Percentiles rank a stretch among this genome's conserved stretches.
Conservation (phyloP, 2,329 filamentous ascomycete species). For the Scopulariopsis brevicaulis region DNA sequence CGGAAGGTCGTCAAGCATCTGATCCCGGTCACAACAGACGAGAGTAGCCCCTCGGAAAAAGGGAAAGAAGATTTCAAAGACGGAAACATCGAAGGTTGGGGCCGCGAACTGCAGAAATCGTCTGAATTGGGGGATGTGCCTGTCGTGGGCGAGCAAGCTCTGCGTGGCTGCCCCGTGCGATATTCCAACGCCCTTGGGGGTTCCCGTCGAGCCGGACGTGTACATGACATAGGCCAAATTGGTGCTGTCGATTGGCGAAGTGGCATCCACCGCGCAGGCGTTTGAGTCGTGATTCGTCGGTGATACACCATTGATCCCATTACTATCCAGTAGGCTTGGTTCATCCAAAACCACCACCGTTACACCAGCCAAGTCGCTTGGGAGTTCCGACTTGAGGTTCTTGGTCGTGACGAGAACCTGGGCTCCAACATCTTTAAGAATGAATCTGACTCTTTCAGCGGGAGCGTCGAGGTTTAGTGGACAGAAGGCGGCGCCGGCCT, state of each 20-base stretch:
- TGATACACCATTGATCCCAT: not conserved
- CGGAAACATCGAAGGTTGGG: conserved; percentile 86
- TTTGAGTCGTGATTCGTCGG: not conserved
- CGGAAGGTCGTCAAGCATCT: conserved; percentile 67
- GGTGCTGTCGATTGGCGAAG: not conserved
- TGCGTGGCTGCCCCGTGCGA: conserved; percentile 74
- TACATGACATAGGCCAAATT: conserved; percentile 80
- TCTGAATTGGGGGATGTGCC: conserved; percentile 61
- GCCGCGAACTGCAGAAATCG: conserved; percentile 87
- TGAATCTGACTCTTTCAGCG: conserved; percentile 65
- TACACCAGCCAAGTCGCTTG: conserved; percentile 10
- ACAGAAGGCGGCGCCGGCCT: conserved; percentile 76
- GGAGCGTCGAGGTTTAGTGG: conserved; percentile 73
- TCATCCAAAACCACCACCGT: conserved; percentile 25
- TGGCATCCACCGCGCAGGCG: not conserved
- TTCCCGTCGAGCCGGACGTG: conserved; percentile 81
- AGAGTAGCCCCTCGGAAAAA: conserved; percentile 63
- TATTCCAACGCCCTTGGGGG: conserved; percentile 76
- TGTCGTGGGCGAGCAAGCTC: conserved; percentile 70
- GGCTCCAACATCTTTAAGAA: conserved; percentile 66
- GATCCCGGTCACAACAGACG: conserved; percentile 55
- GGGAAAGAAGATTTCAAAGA: conserved; percentile 92
- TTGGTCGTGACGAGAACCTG: conserved; percentile 53
- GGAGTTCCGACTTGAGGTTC: conserved; percentile 22
- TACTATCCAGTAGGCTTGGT: not conserved